Base-by-base conservation (phyloP, 169 alveolate genomes). In the Plasmodium yoelii region DNA sequence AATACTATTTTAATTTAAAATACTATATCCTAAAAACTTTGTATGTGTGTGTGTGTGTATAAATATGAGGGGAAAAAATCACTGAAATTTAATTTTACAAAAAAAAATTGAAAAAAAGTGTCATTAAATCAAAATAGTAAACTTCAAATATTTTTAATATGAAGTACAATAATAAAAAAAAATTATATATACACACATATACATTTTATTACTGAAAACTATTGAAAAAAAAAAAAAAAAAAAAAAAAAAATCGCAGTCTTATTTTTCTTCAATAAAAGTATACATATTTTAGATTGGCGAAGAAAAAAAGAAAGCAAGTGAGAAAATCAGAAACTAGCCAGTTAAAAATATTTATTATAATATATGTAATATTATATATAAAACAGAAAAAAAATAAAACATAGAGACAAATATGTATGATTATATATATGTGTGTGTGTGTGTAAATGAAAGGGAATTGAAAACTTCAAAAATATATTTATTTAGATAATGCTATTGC, bases 81-180 rank as follows among this genome's bases (percentile, higher is more conserved):
- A n/a, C 24, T 73, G 64, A 39, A 64, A 64, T 59, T 77, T 49
- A 77, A 77, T 77, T 64, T 65, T 77, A 77, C 89, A 63, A 75
- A 75, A 77, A 77, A 77, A 77, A 63, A 19, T 26, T 34, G 65
- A 63, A 63, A 46, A 22, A 19, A 73, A 34, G 59, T 60, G 10
- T 67, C 65, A 67, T 49, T 39, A 64, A 51, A 69, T 64, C 13
- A 77, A 64, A 64, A 77, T 64, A 28, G 75, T 34, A 34, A 34
- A 51, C 89, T 77, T 77, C 73, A 64, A 39, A 77, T 64, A 77
- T 51, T 77, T 77, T 77, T 34, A 64, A 64, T 64, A 77, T 77
- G 89, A 77, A 64, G 77, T 57, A 53, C 77, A 34, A 19, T 18
- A 12, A 56, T 44, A 74, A 61, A 57, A 56, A 61, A 55, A 24